phyloP scores from a whole-genome alignment of 2,329 filamentous ascomycete species.

The Sclerotinia minor region DNA sequence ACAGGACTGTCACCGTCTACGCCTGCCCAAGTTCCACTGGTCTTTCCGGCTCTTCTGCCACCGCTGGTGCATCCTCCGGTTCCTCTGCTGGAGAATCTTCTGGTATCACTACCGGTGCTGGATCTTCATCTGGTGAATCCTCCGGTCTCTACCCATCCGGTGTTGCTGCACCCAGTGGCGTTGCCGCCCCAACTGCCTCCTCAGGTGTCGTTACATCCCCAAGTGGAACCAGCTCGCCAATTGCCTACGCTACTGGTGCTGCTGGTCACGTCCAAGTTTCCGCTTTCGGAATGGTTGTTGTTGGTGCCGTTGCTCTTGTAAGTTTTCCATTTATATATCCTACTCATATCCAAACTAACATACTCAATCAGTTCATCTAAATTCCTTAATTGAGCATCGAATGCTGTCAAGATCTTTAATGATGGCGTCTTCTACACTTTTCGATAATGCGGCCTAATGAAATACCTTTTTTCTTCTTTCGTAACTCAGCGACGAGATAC shows the following conservation, averaged over 20 bases:
- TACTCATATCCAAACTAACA: slow-evolving; percentile 28
- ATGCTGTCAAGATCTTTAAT: slow-evolving; percentile 29
- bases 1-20: slow-evolving; percentile 39
- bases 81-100: slow-evolving; percentile 19
- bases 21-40: slow-evolving; percentile 31
- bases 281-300: slow-evolving; percentile 40
- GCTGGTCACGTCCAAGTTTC: slow-evolving; percentile 38
- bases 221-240: slow-evolving; percentile 36
- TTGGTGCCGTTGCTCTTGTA: slow-evolving; percentile 42
- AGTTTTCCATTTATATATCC: slow-evolving; percentile 21
- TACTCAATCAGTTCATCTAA: slow-evolving; percentile 37
- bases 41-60: slow-evolving; percentile 30
- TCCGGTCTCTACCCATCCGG: slow-evolving; percentile 25
- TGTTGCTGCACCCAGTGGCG: slow-evolving; percentile 29
- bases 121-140: not conserved
- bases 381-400: slow-evolving; percentile 32
- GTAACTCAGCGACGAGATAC: slow-evolving; percentile 31
- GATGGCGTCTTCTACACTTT: slow-evolving; percentile 28
- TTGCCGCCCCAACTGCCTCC: slow-evolving; percentile 29
- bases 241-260: slow-evolving; percentile 38
- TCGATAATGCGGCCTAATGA: slow-evolving; percentile 33
- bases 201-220: slow-evolving; percentile 33
- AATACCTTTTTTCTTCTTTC: slow-evolving; percentile 34
- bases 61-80: slow-evolving; percentile 29
- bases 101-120: slow-evolving; percentile 1